Evolutionary conservation across 441 rosid genomes (phyloP), one percentile per base, ranked within the genome.

Genomic region (Manihot esculenta): DNA sequence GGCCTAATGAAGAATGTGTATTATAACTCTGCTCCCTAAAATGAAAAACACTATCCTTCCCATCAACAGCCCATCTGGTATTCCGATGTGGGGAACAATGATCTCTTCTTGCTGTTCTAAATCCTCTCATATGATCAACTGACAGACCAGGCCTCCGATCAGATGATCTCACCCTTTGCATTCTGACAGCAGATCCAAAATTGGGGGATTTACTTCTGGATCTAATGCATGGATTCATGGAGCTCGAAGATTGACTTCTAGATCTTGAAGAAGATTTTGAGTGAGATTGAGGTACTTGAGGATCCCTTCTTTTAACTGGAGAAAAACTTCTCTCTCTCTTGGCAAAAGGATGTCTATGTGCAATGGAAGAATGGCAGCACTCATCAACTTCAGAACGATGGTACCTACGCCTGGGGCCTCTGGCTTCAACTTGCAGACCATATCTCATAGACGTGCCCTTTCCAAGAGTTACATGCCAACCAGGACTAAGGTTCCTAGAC

Each of bases 271-370:
- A 64, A 69, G 66, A 75, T 48, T 50, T 18, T 50, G 55, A 18
- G 10, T 33, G 62, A 54, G 66, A 64, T 18, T 27, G 33, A 20
- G 12, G 44, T 59, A 30, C 55, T 72, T 8, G 54, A 62, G 23
- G 30, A 27, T 69, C 57, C 33, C 62, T 72, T 65, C 70, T 73
- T 33, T 69, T 75, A 73, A 64, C 12, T 21, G 77, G 68, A 17
- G 71, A 73, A 64, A 50, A 64, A 61, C 80, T 62, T 69, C 77
- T 44, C 3, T 72, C 74, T 58, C 71, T 50, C 66, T 30, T 72
- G 38, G 59, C 12, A 12, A 63, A 67, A 68, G 50, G 48, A 48
- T 49, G 33, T 7, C 23, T n/a, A 8, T 20, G 41, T 47, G 63
- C 53, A 58, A 61, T 42, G 17, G 74, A 49, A 35, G 72, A 24